Base-by-base conservation (phyloP, 2,329 filamentous ascomycete species). In the Pseudogymnoascus sp. region DNA sequence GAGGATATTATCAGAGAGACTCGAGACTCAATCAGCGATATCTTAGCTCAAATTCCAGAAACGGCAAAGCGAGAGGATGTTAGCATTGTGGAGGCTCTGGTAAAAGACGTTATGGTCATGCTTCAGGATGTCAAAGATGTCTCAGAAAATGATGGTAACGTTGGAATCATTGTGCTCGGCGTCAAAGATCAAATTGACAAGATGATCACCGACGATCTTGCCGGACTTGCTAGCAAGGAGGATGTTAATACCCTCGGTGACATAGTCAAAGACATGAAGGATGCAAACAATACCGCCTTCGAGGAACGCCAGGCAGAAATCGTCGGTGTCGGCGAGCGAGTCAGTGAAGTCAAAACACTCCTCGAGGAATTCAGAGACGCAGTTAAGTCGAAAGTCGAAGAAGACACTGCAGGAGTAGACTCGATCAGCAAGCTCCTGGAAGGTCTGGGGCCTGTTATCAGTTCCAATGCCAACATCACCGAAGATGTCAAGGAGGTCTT, bases 221-320 rank as follows among this genome's bases (percentile, higher is more conserved):
- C 88, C 1, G 80, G 82, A 0, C 76, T 96, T 3, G 85, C 91
- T 1, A 86, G 85, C 4, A 96, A 92, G 73, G 86, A 90, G 1
- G 91, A 96, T 67, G 73, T 96, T 16, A 81, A 84, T 66, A 82
- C 84, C 55, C 77, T 95, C n/a, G 83, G 87, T 60, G 81, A 84
- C n/a, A 81, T 88, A 63, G 79, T 95, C 67, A 88, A 84, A 65
- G 87, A 90, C 52, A 86, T 90, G 72, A 88, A 88, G 66, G 88
- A 90, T 45, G 79, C 89, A 23, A 91, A 88, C 14, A 86, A 86
- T 1, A 91, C 91, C 75, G 88, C 89, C 0, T 88, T 95, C 52
- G 91, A 95, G 61, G 88, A 93, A 64, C 88, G 91, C 25, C 91
- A 93, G 71, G 84, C 88, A 49, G 93, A 97, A 73, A 91, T 91